A percentile compares a stretch with the other conserved stretches of the same genome.
Conservation (phyloP, 441 rosid genomes). For the Populus trichocarpa region DNA sequence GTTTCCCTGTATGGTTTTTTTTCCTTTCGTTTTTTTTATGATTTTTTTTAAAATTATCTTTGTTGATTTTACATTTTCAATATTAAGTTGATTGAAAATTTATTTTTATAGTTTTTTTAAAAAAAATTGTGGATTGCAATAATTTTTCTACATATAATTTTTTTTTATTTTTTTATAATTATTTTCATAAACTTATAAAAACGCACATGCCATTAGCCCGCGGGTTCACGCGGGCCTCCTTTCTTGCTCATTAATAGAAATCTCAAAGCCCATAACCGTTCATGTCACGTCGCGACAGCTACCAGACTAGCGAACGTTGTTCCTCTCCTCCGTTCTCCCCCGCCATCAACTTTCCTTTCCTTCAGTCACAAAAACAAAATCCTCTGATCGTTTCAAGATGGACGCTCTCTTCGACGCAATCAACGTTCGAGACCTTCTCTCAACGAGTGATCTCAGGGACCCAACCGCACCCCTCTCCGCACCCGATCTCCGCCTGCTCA, state of each 20-base stretch:
- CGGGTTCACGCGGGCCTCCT: too few relatives aligned
- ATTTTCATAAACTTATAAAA: too few relatives aligned
- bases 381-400: constrained; percentile 27
- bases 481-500: constrained; percentile 96
- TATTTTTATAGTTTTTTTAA: too few relatives aligned
- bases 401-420: constrained; percentile 74
- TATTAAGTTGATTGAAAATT: too few relatives aligned
- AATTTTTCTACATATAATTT: too few relatives aligned
- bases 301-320: not conserved
- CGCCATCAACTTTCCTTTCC: not conserved
- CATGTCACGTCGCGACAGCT: not conserved
- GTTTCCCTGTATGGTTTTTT: too few relatives aligned
- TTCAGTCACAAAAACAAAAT: not conserved
- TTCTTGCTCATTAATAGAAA: not conserved
- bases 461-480: constrained; percentile 80
- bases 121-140: too few relatives aligned
- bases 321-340: not conserved
- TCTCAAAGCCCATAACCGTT: not conserved
- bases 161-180: too few relatives aligned
- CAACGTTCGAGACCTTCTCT: constrained; percentile 79
- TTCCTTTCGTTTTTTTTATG: too few relatives aligned
- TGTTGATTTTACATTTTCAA: too few relatives aligned
- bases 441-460: constrained; percentile 75
- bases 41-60: too few relatives aligned
- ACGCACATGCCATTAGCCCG: too few relatives aligned